Base-by-base conservation (phyloP, 345 rosid genomes). In the Streptanthus diversifolius region DNA sequence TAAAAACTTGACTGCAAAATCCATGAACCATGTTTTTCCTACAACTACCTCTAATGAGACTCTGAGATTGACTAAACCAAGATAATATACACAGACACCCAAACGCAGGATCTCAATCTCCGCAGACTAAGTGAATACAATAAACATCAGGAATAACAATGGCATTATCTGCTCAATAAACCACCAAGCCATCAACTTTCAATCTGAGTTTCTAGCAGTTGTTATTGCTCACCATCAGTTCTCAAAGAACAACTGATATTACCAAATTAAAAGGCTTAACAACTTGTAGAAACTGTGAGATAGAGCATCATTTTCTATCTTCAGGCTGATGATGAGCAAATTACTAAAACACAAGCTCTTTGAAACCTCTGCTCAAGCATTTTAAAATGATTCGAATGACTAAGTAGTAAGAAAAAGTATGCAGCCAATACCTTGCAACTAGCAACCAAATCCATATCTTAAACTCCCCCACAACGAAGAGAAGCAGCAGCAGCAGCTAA, bases 391-490 rank as follows among this genome's bases (percentile, higher is more conserved):
- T 22, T 21, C 54, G 29, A 47, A 14, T 41, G 5, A n/a, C 17
- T n/a, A 1, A 5, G 5, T 27, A n/a, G 4, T 13, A n/a, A 29
- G 36, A 37, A 29, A 4, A 54, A 54, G 8, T 29, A 14, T 25
- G 29, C 2, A 66, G 9, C 40, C 44, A 62, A 53, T 84, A 92
- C 96, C 98, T 87, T 86, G 86, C 98, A 92, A 67, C 80, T 77
- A 59, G 80, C 60, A 8, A 80, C 87, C 83, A 86, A 86, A 85
- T 93, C 98, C 98, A 93, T 93, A 56, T 78, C 80, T 58, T 25
- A 43, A 27, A 66, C 45, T 25, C 37, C 30, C 15, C 21, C 8
- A 17, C 8, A 19, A 74, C 22, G 32, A 61, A 39, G 72, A 73
- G 60, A 30, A 44, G 27, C 15, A 41, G 45, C 61, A 56, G 61